These are phyloP conservation scores for Penicillium sp. DNA, from an alignment of 2,329 filamentous ascomycete genomes.

Conservation along the genomic window DNA sequence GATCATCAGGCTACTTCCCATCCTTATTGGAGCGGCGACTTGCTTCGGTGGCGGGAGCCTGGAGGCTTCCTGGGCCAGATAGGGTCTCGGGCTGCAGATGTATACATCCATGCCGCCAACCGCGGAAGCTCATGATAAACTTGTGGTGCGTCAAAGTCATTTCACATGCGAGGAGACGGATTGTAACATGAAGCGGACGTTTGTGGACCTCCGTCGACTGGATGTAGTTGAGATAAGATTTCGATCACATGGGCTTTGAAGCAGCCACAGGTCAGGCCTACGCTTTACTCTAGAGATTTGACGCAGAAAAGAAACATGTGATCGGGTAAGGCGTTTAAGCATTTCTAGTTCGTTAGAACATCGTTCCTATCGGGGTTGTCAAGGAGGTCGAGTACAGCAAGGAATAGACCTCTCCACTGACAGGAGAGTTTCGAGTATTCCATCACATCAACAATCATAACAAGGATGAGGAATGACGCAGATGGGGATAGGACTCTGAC, in stretches of 20 bases:
- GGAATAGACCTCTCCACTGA: too few species aligned
- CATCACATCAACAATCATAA: background rate
- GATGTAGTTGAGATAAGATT: slow-evolving; percentile 21
- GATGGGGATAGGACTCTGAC: background rate
- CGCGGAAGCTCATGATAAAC: slow-evolving; percentile 15
- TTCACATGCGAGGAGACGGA: slow-evolving; percentile 11
- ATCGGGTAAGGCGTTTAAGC: background rate
- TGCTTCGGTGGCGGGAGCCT: slow-evolving; percentile 7
- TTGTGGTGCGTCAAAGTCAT: background rate
- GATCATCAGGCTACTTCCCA: too few species aligned
- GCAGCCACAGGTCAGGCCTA: slow-evolving; percentile 15
- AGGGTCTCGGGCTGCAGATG: slow-evolving; percentile 8
- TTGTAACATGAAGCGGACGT: background rate
- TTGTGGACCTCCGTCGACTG: background rate
- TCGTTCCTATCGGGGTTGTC: too few species aligned
- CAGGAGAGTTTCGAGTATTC: background rate
- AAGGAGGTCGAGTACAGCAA: too few species aligned
- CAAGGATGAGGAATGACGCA: background rate
- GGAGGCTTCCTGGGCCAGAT: background rate
- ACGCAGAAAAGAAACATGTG: slow-evolving; percentile 15
- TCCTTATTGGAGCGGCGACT: background rate
- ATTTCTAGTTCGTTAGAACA: background rate
- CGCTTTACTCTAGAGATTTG: slow-evolving; percentile 7
- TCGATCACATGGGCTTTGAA: slow-evolving; percentile 16
- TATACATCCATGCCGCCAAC: background rate